Base-by-base conservation (phyloP, 352 stramenopile genomes). In the Phytophthora podocarpi region DNA sequence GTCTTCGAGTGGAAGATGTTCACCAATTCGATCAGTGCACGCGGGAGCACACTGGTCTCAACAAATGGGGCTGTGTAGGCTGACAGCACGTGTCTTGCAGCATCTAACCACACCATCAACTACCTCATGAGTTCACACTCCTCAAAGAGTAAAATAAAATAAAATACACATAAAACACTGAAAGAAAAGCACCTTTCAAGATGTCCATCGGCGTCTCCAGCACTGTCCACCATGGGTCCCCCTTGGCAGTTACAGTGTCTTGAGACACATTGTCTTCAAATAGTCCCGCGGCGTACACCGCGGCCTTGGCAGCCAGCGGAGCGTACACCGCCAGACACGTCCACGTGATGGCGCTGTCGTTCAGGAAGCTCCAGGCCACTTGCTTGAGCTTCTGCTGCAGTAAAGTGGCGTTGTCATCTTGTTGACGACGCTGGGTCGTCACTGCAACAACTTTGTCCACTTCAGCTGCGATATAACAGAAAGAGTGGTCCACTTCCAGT, bases 331-430 rank as follows among this genome's bases (percentile, higher is more conserved):
- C 53, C 53, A 87, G 43, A 65, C 76, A 86, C 41, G 81, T 52
- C 47, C 73, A 76, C 16, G 77, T 87, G 27, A 70, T 78, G 10
- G 75, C 59, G 24, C 67, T 76, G 50, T 87, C 77, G 43, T 87
- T 87, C 21, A 87, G 28, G 43, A 87, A 83, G 37, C 67, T 87
- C 77, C 77, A 87, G 6, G 75, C 67, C 12, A 43, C 59, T 24
- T 79, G 67, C 47, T 76, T 55, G 5, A 85, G n/a, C 41, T 64
- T 43, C 67, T 67, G 43, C 27, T 56, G 42, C 41, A 59, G 36
- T n/a, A n/a, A n/a, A n/a, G n/a, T n/a, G n/a, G n/a, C n/a, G n/a
- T n/a, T n/a, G n/a, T n/a, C n/a, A n/a, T n/a, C n/a, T n/a, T n/a
- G n/a, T n/a, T n/a, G n/a, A n/a, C n/a, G n/a, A n/a, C 50, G 36